These are phyloP conservation scores for Pisolithus orientalis DNA, from an alignment of 768 basidiomycete genomes.

Conservation along the genomic window DNA sequence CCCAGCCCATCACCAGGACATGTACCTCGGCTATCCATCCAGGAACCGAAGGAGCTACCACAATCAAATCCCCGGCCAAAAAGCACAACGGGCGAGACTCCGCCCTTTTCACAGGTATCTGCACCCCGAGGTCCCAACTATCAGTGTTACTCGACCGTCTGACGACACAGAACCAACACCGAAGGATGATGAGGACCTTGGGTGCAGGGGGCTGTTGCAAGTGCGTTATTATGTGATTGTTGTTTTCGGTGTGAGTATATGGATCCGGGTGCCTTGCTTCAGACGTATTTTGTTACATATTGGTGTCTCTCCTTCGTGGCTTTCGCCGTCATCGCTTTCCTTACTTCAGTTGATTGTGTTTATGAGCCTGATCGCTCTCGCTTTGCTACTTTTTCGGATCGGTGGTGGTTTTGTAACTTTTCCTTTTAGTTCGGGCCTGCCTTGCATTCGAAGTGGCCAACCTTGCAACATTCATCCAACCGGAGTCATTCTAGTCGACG, in stretches of 20 bases:
- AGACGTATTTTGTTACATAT: neutral
- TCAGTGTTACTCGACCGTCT: slow-evolving; percentile 26
- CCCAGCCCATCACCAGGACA: slow-evolving; percentile 6
- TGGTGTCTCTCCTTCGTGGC: slow-evolving; percentile 1
- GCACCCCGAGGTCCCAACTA: slow-evolving; percentile 23
- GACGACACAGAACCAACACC: slow-evolving; percentile 21
- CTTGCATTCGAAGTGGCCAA: slow-evolving; percentile 11
- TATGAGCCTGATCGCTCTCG: neutral
- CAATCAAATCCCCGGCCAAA: slow-evolving; percentile 14
- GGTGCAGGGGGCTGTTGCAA: slow-evolving; percentile 64
- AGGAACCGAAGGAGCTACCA: slow-evolving; percentile 23
- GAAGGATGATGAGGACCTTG: slow-evolving; percentile 39
- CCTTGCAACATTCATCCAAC: no score
- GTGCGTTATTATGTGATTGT: slow-evolving; percentile 75
- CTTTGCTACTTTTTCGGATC: neutral
- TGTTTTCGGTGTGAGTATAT: neutral
- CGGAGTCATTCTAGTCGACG: no score
- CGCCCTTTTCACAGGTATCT: slow-evolving; percentile 61
- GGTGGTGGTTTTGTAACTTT: neutral
- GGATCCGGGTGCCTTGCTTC: neutral
- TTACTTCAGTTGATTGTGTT: neutral
- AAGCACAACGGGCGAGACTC: slow-evolving; percentile 35
- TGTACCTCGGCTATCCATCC: slow-evolving; percentile 16
- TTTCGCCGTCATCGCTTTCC: slow-evolving; percentile 7
- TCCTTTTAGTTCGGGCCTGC: slow-evolving; percentile 7